phyloP scores from a whole-genome alignment of 805 yeast genomes.

The Sugiyamaella qingdaonensis region DNA sequence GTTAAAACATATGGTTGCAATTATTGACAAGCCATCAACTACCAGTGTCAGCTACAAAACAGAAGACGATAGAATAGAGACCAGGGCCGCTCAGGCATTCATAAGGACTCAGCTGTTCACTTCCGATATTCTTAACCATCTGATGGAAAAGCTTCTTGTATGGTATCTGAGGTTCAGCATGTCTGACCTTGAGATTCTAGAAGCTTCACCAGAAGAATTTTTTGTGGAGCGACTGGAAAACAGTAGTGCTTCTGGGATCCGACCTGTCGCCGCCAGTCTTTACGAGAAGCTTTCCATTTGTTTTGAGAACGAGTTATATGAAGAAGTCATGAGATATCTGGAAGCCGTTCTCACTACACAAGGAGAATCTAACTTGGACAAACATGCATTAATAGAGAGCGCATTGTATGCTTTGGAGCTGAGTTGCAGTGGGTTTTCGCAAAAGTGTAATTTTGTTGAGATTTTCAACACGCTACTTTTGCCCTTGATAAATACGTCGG shows the following conservation, averaged over 20 bases:
- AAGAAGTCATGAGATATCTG: constrained; percentile 44
- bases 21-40: constrained; percentile 63
- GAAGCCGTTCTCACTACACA: constrained; percentile 36
- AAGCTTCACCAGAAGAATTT: constrained; percentile 88
- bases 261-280: constrained; percentile 22
- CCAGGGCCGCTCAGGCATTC: constrained; percentile 50
- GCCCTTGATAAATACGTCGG: constrained; percentile 53
- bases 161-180: constrained; percentile 75
- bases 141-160: constrained; percentile 63
- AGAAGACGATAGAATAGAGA: constrained; percentile 60
- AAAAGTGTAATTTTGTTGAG: constrained; percentile 63
- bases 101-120: constrained; percentile 56
- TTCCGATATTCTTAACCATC: constrained; percentile 47
- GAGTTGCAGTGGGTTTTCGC: constrained; percentile 61
- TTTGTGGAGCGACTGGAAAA: constrained; percentile 80
- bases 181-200: constrained; percentile 77
- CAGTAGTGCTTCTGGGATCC: constrained; percentile 39
- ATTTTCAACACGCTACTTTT: constrained; percentile 55
- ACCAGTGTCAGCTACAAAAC: constrained; percentile 52
- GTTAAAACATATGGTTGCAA: constrained; percentile 58
- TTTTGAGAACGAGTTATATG: neutral
- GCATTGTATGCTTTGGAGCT: constrained; percentile 79
- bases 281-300: neutral
- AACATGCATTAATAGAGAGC: constrained; percentile 70
- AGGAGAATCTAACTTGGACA: constrained; percentile 36